Evolutionary conservation across 495 filamentous ascomycete genomes (phyloP).

Genomic region (Trypethelium eluteriae): DNA sequence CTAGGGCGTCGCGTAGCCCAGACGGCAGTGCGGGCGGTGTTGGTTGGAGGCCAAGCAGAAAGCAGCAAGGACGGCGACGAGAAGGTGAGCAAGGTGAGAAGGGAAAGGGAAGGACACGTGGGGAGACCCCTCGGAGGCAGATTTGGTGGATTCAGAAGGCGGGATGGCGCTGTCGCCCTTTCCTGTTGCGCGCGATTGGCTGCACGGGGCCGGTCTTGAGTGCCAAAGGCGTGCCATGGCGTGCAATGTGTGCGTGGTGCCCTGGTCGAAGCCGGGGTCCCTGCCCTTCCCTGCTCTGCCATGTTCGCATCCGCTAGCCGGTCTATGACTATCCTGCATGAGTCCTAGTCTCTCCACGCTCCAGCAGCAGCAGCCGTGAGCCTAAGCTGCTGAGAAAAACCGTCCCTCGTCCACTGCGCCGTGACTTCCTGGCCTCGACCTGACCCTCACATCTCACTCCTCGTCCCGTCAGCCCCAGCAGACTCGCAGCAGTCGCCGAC

Average conservation of each 20-base stretch:
- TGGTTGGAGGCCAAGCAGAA: neutral
- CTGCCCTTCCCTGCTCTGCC: neutral
- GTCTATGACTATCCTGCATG: neutral
- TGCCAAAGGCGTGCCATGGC: too few species aligned
- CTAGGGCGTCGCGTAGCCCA: too few species aligned
- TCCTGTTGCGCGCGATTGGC: neutral
- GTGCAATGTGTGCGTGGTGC: neutral
- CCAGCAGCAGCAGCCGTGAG: neutral
- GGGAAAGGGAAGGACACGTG: neutral
- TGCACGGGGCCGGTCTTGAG: too few species aligned
- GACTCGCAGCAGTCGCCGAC: neutral
- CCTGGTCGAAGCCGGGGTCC: neutral
- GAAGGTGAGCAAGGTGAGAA: neutral
- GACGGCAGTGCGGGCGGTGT: neutral
- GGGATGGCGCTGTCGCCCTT: conserved; percentile 4
- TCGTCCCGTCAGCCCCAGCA: neutral
- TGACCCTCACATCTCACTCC: neutral
- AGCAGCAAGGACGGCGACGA: neutral
- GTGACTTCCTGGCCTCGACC: neutral
- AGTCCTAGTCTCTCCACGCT: neutral
- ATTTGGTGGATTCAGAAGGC: conserved; percentile 1
- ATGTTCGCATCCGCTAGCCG: conserved; percentile 3
- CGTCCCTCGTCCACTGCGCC: conserved; percentile 3
- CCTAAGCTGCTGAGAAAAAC: neutral
- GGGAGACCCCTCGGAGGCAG: neutral